A percentile compares a stretch with the other conserved stretches of the same genome.
Conservation (phyloP, 2,329 filamentous ascomycete genomes). For the Calonectria ilicicola region DNA sequence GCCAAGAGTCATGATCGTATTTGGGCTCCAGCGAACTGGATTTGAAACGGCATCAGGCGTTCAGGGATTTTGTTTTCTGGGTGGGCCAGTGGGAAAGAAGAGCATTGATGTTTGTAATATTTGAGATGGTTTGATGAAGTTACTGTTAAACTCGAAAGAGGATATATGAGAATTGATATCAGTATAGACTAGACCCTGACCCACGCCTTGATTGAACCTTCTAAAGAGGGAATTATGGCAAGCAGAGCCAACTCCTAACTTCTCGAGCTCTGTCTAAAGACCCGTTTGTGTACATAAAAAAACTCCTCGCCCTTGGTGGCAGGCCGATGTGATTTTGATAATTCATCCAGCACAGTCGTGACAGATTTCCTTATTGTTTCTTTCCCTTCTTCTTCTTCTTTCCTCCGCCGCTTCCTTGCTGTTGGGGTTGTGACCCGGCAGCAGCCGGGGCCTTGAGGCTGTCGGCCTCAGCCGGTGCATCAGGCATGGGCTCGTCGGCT, state of each 20-base stretch:
- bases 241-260: not conserved
- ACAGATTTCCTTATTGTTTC: constrained; percentile 40
- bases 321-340: not conserved
- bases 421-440: constrained; percentile 33
- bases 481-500: constrained; percentile 57
- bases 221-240: not conserved
- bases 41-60: constrained; percentile 36
- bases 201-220: not conserved
- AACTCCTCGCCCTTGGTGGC: not conserved
- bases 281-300: not conserved
- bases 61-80: constrained; percentile 30
- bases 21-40: constrained; percentile 35
- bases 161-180: constrained; percentile 33
- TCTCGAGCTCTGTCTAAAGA: not conserved
- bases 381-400: constrained; percentile 69
- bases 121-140: constrained; percentile 42
- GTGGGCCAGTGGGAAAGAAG: constrained; percentile 34
- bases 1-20: constrained; percentile 26
- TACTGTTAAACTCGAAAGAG: constrained; percentile 38
- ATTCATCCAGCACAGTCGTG: not conserved
- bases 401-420: constrained; percentile 54
- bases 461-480: constrained; percentile 49
- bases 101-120: constrained; percentile 39
- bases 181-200: not conserved
- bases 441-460: constrained; percentile 45